Conservation (phyloP, 495 filamentous ascomycete species). For the Chaetomium tenue region DNA sequence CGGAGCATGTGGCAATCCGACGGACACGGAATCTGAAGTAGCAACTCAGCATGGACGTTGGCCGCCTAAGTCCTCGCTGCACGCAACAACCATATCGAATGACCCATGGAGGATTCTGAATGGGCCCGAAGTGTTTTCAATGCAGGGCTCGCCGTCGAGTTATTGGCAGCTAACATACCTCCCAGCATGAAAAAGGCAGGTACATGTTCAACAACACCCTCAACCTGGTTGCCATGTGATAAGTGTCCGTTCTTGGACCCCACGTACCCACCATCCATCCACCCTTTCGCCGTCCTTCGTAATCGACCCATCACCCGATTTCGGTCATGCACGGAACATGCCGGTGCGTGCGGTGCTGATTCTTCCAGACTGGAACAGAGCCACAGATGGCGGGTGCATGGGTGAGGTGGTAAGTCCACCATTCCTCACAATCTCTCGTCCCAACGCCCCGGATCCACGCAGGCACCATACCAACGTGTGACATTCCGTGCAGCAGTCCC, state of each 20-base stretch:
- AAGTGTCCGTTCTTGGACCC: neutral
- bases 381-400: neutral
- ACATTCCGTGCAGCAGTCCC: slow-evolving; percentile 4
- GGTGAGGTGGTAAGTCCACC: neutral
- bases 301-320: neutral
- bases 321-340: neutral
- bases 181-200: slow-evolving; percentile 13
- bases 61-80: neutral
- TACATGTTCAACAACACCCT: neutral
- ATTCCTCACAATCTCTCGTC: neutral
- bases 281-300: neutral
- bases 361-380: neutral
- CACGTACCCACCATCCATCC: neutral
- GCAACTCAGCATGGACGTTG: neutral
- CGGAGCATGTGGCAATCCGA: too few species aligned
- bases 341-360: too few species aligned
- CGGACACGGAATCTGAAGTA: too few species aligned
- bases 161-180: neutral
- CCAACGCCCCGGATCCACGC: neutral
- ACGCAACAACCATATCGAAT: neutral
- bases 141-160: neutral
- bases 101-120: neutral
- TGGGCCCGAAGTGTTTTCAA: neutral
- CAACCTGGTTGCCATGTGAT: slow-evolving; percentile 15
- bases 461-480: neutral